These are phyloP conservation scores for Exserohilum turcica DNA, from an alignment of 2,329 filamentous ascomycete species.

Conservation along the genomic window DNA sequence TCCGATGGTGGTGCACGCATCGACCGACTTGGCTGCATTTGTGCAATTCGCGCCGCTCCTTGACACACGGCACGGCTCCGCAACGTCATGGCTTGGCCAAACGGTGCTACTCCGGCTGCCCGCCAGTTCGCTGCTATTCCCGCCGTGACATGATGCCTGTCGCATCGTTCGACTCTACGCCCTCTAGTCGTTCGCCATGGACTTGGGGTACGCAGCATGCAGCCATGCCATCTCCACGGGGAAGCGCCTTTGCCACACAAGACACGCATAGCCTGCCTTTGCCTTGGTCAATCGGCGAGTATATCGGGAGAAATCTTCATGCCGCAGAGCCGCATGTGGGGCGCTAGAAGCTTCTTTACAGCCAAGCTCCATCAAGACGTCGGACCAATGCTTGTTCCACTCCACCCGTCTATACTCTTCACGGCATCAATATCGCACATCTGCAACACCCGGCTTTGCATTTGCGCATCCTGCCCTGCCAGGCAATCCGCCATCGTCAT, in stretches of 20 bases:
- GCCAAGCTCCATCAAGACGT: conserved; percentile 35
- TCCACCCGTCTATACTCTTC: conserved; percentile 25
- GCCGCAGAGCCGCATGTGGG: conserved; percentile 37
- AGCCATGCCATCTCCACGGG: background rate
- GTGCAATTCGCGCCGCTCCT: conserved; percentile 7
- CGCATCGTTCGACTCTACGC: background rate
- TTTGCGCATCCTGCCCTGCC: conserved; percentile 8
- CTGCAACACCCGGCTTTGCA: conserved; percentile 24
- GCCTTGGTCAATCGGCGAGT: conserved; percentile 3
- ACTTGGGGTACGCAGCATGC: background rate
- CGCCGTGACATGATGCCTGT: conserved; percentile 7
- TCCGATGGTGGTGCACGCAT: conserved; percentile 6
- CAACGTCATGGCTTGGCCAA: conserved; percentile 7
- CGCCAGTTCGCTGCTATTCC: conserved; percentile 8
- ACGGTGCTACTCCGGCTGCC: background rate
- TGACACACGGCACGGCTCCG: conserved; percentile 3
- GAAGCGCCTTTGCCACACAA: background rate
- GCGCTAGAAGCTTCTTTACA: conserved; percentile 41
- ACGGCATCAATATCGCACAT: conserved; percentile 15
- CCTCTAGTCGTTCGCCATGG: background rate
- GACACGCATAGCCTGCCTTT: conserved; percentile 7
- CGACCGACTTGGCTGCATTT: background rate
- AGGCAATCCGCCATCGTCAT: conserved; percentile 18
- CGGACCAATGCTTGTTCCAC: conserved; percentile 28
- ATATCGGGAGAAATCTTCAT: conserved; percentile 23